Conservation (phyloP, 2,329 filamentous ascomycete genomes). For the Hymenoscyphus repandus region DNA sequence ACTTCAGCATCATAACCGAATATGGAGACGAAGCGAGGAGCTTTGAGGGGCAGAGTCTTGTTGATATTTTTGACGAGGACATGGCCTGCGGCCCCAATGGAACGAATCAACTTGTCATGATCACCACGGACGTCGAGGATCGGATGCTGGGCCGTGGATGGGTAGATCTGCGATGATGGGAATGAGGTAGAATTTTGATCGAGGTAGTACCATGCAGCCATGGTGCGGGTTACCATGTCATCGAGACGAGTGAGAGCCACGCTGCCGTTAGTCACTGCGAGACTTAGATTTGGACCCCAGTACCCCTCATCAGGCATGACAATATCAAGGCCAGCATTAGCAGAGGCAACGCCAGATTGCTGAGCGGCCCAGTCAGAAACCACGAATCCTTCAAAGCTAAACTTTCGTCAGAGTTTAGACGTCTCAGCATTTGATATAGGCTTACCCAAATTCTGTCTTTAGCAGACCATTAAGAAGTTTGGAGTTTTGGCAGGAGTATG, state of each 20-base stretch:
- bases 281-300: conserved; percentile 28
- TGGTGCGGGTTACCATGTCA: conserved; percentile 68
- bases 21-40: too few species aligned
- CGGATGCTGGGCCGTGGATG: neutral
- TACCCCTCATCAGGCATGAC: neutral
- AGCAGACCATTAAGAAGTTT: conserved; percentile 40
- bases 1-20: conserved; percentile 49
- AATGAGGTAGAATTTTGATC: conserved; percentile 1
- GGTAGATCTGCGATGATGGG: conserved; percentile 37
- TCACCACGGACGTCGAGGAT: conserved; percentile 63
- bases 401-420: too few species aligned
- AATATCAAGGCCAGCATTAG: conserved; percentile 53
- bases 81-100: conserved; percentile 57
- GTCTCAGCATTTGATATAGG: too few species aligned
- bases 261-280: conserved; percentile 53
- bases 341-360: conserved; percentile 58
- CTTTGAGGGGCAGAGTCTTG: too few species aligned
- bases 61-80: too few species aligned
- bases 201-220: conserved; percentile 37
- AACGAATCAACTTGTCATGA: conserved; percentile 48
- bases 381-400: conserved; percentile 43
- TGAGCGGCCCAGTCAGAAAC: conserved; percentile 72
- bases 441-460: conserved; percentile 45
- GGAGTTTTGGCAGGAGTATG: conserved; percentile 39
- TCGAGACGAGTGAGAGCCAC: conserved; percentile 28